Evolutionary conservation across 208 protist species (phyloP).

Genomic region (Spironucleus salmonicida): DNA sequence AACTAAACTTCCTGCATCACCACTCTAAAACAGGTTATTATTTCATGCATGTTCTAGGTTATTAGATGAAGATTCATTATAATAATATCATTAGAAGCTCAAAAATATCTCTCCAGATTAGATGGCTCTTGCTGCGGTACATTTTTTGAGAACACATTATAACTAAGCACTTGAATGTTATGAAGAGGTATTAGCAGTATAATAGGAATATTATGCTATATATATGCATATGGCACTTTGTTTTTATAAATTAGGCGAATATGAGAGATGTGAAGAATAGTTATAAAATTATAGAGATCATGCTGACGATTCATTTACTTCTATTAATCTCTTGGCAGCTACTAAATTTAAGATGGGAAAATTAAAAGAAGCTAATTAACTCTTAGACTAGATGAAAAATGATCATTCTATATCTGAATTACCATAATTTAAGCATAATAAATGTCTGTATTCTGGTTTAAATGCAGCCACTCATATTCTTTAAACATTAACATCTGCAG

Average conservation of each 20-base stretch:
- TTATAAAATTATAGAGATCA: slow-evolving; percentile 8
- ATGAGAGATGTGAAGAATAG: slow-evolving; percentile 17
- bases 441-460: not conserved
- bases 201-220: slow-evolving; percentile 14
- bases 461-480: slow-evolving; percentile 23
- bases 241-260: slow-evolving; percentile 27
- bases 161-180: slow-evolving; percentile 24
- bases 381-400: not conserved
- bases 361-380: not conserved
- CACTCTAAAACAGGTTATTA: slow-evolving; percentile 1
- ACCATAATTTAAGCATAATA: slow-evolving; percentile 25
- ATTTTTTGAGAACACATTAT: slow-evolving; percentile 23
- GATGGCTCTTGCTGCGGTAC: slow-evolving; percentile 22
- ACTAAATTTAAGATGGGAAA: slow-evolving; percentile 19
- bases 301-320: slow-evolving; percentile 10
- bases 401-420: slow-evolving; percentile 5
- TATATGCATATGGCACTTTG: slow-evolving; percentile 29
- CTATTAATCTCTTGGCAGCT: slow-evolving; percentile 8
- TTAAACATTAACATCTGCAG: not conserved
- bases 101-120: slow-evolving; percentile 9
- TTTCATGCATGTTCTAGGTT: slow-evolving; percentile 2
- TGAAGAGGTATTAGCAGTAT: slow-evolving; percentile 10
- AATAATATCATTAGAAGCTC: slow-evolving; percentile 14
- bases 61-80: slow-evolving; percentile 21
- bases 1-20: not conserved